Base-by-base conservation (phyloP, 192 early-diverging fungal species). In the Coemansia sp. region DNA sequence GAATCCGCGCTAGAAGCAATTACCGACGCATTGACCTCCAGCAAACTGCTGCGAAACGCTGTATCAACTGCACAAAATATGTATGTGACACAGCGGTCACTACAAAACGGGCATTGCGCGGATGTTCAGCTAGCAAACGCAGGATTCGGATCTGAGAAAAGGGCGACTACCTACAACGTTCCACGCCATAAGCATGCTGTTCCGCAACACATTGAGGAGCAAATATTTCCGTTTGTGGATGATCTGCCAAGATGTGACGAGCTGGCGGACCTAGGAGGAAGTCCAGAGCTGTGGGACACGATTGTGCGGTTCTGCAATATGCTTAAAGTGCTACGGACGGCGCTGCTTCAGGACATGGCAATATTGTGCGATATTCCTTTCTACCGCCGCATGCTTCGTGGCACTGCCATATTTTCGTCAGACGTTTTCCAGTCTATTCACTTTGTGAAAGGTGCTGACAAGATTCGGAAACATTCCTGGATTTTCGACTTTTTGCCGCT, bases 191-290 rank as follows among this genome's bases (percentile, higher is more conserved):
- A 47, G 10, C 54, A 53, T 55, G 25, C 14, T 4, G 54, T 40
- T 19, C 20, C 57, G 4, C 25, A 15, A 0, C 36, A 22, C 3
- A 62, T 75, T 0, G 58, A 65, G 36, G 62, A 62, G 3, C 20
- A 12, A 20, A 66, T 81, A 3, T 81, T 81, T 22, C 72, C 78
- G 26, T 81, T 81, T 59, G 66, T 64, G 17, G 72, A 75, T 19
- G 44, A 59, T 5, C n/a, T 75, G 28, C 68, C 68, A 21, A 54
- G 52, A 14, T 60, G n/a, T 52, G 59, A 56, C 44, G 19, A 50
- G 2, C 37, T 21, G 17, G 12, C 9, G 9, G 49, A 58, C 48
- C 53, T 44, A 20, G 57, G 19, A 2, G 47, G 28, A 6, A 53
- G 55, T 14, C 31, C 26, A 19, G 42, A 57, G 20, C 56, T 44